phyloP scores from a whole-genome alignment of 2,329 filamentous ascomycete genomes.

The Ophiostoma sp. region DNA sequence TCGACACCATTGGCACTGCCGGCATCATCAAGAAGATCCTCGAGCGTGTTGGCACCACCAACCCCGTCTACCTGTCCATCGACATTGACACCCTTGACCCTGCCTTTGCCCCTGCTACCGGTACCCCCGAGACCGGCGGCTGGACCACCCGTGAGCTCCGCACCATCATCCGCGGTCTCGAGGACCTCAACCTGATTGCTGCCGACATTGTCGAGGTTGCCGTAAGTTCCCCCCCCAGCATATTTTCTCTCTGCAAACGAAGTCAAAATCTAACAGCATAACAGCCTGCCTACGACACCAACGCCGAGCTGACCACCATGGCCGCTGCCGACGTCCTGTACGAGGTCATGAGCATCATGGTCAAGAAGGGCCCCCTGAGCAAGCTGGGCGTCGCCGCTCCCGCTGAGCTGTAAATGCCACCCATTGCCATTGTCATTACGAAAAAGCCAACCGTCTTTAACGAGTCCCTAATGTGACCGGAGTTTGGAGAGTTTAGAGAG shows the following conservation, averaged over 20 bases:
- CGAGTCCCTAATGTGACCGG: neutral
- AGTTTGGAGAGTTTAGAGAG: slow-evolving; percentile 3
- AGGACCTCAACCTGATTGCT: slow-evolving; percentile 63
- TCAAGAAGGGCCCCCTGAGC: slow-evolving; percentile 68
- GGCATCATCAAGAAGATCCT: slow-evolving; percentile 76
- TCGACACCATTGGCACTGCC: slow-evolving; percentile 49
- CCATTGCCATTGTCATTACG: neutral
- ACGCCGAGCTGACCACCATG: slow-evolving; percentile 69
- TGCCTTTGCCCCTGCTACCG: slow-evolving; percentile 70
- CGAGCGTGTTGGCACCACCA: slow-evolving; percentile 66
- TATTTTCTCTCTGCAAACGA: neutral
- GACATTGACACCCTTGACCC: slow-evolving; percentile 88
- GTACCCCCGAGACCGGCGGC: slow-evolving; percentile 70
- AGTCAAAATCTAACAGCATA: slow-evolving; percentile 25
- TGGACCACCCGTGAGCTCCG: slow-evolving; percentile 70
- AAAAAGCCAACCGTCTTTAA: neutral
- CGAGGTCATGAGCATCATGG: slow-evolving; percentile 77
- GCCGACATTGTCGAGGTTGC: slow-evolving; percentile 71
- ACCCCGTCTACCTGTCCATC: slow-evolving; percentile 74
- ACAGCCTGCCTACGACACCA: slow-evolving; percentile 62
- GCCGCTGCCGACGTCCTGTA: slow-evolving; percentile 65
- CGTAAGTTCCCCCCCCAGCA: neutral
- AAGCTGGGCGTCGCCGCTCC: slow-evolving; percentile 3
- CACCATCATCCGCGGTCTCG: slow-evolving; percentile 64
- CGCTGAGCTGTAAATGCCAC: slow-evolving; percentile 14